A percentile compares a stretch with the other conserved stretches of the same genome.
Conservation (phyloP, 371 early-diverging fungal genomes). For the Zychaea mexicana region DNA sequence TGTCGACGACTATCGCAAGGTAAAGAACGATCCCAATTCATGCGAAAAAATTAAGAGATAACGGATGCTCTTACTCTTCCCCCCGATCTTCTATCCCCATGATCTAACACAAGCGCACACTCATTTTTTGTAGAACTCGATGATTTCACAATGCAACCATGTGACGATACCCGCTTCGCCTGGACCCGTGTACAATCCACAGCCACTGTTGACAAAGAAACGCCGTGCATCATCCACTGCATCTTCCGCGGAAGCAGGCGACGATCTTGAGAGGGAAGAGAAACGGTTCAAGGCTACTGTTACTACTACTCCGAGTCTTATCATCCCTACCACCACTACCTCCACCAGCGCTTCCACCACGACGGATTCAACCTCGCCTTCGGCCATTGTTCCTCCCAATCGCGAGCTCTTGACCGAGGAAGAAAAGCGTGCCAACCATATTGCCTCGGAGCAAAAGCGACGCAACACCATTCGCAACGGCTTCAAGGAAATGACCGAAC, state of each 20-base stretch:
- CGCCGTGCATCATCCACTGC: background rate
- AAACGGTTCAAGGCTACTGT: constrained; percentile 5
- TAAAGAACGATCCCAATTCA: background rate
- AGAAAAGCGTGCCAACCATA: constrained; percentile 70
- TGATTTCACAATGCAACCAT: constrained; percentile 10
- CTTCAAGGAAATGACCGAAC: constrained; percentile 78
- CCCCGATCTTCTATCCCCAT: background rate
- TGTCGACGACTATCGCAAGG: background rate
- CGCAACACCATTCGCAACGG: constrained; percentile 85
- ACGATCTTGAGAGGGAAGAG: constrained; percentile 59
- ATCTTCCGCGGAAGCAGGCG: background rate
- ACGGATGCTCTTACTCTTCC: background rate
- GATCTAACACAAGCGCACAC: background rate
- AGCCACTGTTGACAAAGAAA: background rate
- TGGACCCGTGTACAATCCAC: background rate
- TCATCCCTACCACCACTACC: constrained; percentile 56
- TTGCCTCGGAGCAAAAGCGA: constrained; percentile 78
- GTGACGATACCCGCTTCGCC: constrained; percentile 14
- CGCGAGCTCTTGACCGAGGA: constrained; percentile 73
- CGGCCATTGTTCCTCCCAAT: no score
- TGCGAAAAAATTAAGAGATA: background rate
- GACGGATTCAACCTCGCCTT: background rate
- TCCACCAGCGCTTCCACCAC: background rate
- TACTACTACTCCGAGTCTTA: constrained; percentile 59
- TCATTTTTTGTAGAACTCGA: background rate